Evolutionary conservation across 2,329 filamentous ascomycete species (phyloP), one percentile per base, ranked within the genome.

Genomic region (Penicillium sp.): DNA sequence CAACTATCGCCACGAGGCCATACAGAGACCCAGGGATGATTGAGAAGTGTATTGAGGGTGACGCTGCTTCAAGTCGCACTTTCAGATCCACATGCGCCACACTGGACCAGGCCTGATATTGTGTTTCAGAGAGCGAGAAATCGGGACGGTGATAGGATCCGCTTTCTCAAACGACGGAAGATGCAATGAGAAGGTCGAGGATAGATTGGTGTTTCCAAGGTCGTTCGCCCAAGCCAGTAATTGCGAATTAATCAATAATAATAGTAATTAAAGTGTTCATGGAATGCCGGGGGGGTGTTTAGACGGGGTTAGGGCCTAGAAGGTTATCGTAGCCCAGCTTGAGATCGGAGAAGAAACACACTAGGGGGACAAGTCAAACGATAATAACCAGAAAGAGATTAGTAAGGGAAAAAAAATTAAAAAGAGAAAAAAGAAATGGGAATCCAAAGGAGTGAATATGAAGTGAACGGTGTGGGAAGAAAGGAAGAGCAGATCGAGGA

Each of bases 401-500:
- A 60, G 55, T 55, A 57, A 59, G 34, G 43, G 43, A 48, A 34
- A 42, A 40, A 50, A 50, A 49, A 47, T 32, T 40, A 39, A 45
- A 47, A 47, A 34, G 43, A 29, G 32, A 59, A 42, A 57, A 46
- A 54, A 50, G 54, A 55, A 55, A 41, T 54, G 45, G 60, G 45
- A 48, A 57, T 58, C 55, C 51, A 64, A 62, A 65, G 58, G 64
- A 66, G 58, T 59, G 55, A 63, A 64, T 53, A 48, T 58, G 58
- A 61, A 61, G 58, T 59, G 60, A 54, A 61, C 48, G 39, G 57
- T 57, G 43, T 55, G 40, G 34, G 53, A 45, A 50, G 50, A 50
- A 50, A 46, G 54, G 60, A 54, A 55, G 46, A 53, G 58, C 56
- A 62, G 55, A 56, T 58, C 55, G 56, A 62, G 54, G 45, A 65